Base-by-base conservation (phyloP, 2,329 filamentous ascomycete genomes). In the Fusarium virguliforme region DNA sequence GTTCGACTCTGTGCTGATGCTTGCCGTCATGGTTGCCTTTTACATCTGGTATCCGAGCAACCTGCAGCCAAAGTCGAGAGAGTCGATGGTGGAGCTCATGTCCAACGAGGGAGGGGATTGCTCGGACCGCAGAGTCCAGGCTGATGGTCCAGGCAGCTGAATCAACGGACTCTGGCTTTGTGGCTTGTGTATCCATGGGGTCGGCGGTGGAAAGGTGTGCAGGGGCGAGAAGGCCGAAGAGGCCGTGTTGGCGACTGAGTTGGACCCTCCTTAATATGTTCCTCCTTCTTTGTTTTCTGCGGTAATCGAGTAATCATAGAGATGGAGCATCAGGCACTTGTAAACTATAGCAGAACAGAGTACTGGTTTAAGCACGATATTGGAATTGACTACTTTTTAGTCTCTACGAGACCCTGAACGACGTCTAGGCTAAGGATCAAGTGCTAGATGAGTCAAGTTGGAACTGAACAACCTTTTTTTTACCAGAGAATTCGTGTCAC, bases 1-100 rank as follows among this genome's bases (percentile, higher is more conserved):
- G 0, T 73, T 73, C 6, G 71, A 73, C 22, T 62, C 67, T 1
- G 35, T 62, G 0, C 8, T 73, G 15, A 73, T 73, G 70, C 41
- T 71, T 0, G 0, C 63, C 4, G 70, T 71, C 0, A 73, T 73
- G 57, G 4, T 59, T 1, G 62, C 58, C 0, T 73, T 73, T 24
- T 71, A 60, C 2, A 3, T 56, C 3, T 59, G 55, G 54, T 73
- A 71, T 9, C 71, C 71, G 0, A 60, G 22, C 0, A 57, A 72
- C 10, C 41, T 69, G 2, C 10, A 34, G 0, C 35, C 18, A 0
- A 7, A 28, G 1, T 3, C 15, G 2, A 26, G 51, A 6, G 55
- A 68, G 7, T 60, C 51, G 9, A 60, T 60, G 57, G 22, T 51
- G 18, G 43, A 60, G 43, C 57, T 60, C 12, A 60, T 58, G 28